Evolutionary conservation across 2,329 filamentous ascomycete species (phyloP), one percentile per base, ranked within the genome.

Genomic region (Xylaria sp.): DNA sequence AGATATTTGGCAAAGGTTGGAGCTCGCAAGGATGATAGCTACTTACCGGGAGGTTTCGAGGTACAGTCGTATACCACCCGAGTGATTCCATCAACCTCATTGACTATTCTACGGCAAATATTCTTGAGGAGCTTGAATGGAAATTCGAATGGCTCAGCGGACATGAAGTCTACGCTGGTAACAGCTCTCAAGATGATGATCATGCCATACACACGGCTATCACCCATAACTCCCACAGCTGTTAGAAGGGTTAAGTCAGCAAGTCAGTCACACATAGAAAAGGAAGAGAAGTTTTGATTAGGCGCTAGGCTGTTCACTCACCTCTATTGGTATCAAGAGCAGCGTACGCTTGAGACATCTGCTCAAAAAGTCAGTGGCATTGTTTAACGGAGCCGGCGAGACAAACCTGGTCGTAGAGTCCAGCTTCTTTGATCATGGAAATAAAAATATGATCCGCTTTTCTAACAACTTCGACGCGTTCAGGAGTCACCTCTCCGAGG

Each of bases 401-500:
- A 69, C 77, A 61, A 34, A 79, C 78, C 74, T 94, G 80, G 66
- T 91, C 80, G 78, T 95, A 95, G 25, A 94, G 79, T 12, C 91
- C 92, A 0, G 90, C 90, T 64, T 87, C 86, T 74, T 83, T 85
- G 81, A 95, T 94, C 85, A 90, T 89, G 70, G 86, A 85, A 73
- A 94, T 93, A 81, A 92, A 94, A 76, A 95, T 94, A 43, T 71
- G 65, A 43, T 72, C 93, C 1, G 92, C 92, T 77, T 91, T 84
- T n/a, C 92, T 83, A 2, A 89, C 93, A 70, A 97, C 96, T 63
- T 89, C 88, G 18, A 97, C 91, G 48, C 91, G 88, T 77, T 94
- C 91, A 2, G 85, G 86, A 1, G 93, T 97, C 15, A 97, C 90
- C 73, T 97, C 94, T 41, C 94, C 94, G 0, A 97, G 83, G 68